Conservation (phyloP, 345 rosid species). For the Eucalyptus paniculata region DNA sequence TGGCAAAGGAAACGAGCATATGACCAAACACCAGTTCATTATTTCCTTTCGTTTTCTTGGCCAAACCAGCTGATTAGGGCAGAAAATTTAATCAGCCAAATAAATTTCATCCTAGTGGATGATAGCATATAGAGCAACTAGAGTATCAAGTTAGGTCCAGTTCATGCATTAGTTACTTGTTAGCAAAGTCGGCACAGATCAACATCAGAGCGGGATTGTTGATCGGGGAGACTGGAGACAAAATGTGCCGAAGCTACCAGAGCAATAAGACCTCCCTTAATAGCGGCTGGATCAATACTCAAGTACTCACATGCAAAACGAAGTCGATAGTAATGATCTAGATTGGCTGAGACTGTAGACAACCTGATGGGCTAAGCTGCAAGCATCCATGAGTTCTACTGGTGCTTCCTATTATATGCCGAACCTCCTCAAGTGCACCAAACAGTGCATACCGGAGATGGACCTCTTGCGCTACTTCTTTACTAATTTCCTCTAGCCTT, state of each 20-base stretch:
- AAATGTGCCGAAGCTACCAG: background rate
- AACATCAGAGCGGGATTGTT: background rate
- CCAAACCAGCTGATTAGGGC: background rate
- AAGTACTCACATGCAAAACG: background rate
- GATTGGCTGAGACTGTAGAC: background rate
- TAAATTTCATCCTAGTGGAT: background rate
- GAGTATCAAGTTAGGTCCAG: background rate
- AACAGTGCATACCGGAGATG: background rate
- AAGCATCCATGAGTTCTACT: background rate
- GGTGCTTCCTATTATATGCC: background rate
- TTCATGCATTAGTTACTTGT: background rate
- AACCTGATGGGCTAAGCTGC: background rate
- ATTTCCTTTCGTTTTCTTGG: background rate
- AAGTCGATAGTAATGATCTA: background rate
- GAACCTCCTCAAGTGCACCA: background rate
- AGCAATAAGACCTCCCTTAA: background rate
- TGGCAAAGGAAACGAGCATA: background rate
- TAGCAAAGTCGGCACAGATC: background rate
- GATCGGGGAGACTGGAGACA: background rate
- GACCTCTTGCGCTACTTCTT: background rate
- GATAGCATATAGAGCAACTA: background rate
- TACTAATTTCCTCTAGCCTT: slow-evolving; percentile 53
- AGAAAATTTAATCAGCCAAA: background rate
- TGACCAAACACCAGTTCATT: background rate
- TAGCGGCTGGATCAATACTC: background rate